Conservation (phyloP, 768 basidiomycete species). For the Xerocomus brunneocitrinus region DNA sequence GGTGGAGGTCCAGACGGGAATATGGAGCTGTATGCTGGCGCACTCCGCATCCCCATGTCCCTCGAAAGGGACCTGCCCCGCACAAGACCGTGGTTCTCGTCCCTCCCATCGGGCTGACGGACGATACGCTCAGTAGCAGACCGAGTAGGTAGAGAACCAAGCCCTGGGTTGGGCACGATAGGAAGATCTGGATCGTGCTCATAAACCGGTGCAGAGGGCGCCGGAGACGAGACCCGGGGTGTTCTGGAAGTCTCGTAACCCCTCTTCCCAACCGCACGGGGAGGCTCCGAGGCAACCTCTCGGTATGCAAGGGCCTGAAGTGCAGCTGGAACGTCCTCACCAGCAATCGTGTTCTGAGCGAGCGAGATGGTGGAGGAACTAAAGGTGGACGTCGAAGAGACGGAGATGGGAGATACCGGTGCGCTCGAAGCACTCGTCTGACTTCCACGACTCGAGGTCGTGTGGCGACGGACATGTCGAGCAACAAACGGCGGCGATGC, state of each 20-base stretch:
- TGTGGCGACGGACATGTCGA: slow-evolving; percentile 32
- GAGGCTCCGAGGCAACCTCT: slow-evolving; percentile 23
- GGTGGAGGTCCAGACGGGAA: slow-evolving; percentile 33
- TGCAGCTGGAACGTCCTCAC: slow-evolving; percentile 18
- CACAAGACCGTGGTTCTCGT: slow-evolving; percentile 26
- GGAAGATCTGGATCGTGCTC: slow-evolving; percentile 29
- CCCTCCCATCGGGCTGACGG: slow-evolving; percentile 24
- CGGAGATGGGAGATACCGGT: slow-evolving; percentile 30
- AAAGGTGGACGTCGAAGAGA: slow-evolving; percentile 26
- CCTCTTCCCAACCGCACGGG: slow-evolving; percentile 14
- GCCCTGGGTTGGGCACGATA: slow-evolving; percentile 12
- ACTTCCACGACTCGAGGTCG: slow-evolving; percentile 29
- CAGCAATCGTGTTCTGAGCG: slow-evolving; percentile 13
- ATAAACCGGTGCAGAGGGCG: slow-evolving; percentile 14
- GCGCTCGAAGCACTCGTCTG: slow-evolving; percentile 29
- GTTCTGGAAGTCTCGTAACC: slow-evolving; percentile 18
- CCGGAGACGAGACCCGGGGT: slow-evolving; percentile 25
- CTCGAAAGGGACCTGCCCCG: slow-evolving; percentile 32
- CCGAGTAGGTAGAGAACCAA: slow-evolving; percentile 23
- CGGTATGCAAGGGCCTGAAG: slow-evolving; percentile 13
- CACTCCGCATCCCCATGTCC: slow-evolving; percentile 30
- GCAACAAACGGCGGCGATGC: slow-evolving; percentile 32
- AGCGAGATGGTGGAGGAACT: slow-evolving; percentile 17
- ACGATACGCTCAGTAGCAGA: slow-evolving; percentile 33
- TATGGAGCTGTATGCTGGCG: slow-evolving; percentile 31